Percentiles rank a stretch among this genome's conserved stretches.
These are phyloP conservation scores for Parmales sp. DNA, from an alignment of 108 stramenopile species.

Conservation along the genomic window DNA sequence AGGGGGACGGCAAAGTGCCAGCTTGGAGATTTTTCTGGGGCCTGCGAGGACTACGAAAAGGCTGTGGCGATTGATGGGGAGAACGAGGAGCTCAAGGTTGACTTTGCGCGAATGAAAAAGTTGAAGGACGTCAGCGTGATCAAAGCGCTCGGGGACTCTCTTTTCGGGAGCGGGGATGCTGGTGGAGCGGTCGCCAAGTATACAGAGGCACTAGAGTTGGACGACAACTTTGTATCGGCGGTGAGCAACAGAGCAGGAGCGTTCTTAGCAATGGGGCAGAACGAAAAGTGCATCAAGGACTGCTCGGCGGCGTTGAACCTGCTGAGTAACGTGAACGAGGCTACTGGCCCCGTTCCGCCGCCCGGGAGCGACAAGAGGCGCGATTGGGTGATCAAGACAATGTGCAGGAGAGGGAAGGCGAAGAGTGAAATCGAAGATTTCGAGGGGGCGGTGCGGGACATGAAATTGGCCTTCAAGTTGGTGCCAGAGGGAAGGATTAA, in stretches of 20 bases:
- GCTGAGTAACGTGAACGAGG: background rate
- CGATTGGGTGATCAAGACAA: constrained; percentile 18
- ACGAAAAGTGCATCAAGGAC: constrained; percentile 28
- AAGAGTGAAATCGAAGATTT: background rate
- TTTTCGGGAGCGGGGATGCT: constrained; percentile 23
- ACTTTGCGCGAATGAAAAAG: constrained; percentile 9
- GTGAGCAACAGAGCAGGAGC: constrained; percentile 40
- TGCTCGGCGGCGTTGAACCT: constrained; percentile 22
- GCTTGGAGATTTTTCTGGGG: constrained; percentile 14
- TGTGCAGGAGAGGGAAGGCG: constrained; percentile 15
- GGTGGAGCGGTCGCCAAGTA: constrained; percentile 25
- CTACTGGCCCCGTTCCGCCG: constrained; percentile 19
- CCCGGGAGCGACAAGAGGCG: constrained; percentile 14
- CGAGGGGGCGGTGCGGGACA: background rate
- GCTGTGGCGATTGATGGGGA: constrained; percentile 16
- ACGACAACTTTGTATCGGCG: constrained; percentile 14
- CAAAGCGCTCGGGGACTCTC: constrained; percentile 31
- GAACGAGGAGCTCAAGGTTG: constrained; percentile 9
- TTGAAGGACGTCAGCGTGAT: constrained; percentile 19
- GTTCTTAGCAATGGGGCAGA: constrained; percentile 17
- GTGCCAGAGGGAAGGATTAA: constrained; percentile 2
- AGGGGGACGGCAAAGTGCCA: constrained; percentile 31
- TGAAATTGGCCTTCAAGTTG: background rate
- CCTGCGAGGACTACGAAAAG: constrained; percentile 14
- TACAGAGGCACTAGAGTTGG: constrained; percentile 26